Evolutionary conservation across 2,329 filamentous ascomycete species (phyloP).

Genomic region (Aspergillus sp.): DNA sequence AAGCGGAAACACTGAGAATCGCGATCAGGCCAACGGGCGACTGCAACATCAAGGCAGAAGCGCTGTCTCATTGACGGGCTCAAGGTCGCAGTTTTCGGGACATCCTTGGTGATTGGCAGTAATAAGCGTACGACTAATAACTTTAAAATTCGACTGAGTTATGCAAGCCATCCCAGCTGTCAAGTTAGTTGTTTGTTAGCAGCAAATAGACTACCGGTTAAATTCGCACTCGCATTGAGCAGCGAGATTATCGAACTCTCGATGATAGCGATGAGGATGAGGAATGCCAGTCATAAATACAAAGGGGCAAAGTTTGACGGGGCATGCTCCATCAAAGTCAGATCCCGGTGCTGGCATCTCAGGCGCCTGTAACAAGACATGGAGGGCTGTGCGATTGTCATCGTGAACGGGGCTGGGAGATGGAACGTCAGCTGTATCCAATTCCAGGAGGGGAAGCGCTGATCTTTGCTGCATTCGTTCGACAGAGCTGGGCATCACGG

Average conservation of each 20-base stretch:
- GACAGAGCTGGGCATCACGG: conserved; percentile 2
- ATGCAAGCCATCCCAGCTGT: conserved; percentile 11
- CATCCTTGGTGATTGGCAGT: background rate
- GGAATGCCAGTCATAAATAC: background rate
- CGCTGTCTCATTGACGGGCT: background rate
- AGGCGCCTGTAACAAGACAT: background rate
- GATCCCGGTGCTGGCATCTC: background rate
- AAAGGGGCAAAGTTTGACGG: background rate
- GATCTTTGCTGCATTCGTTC: background rate
- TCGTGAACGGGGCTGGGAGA: background rate
- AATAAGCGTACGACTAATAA: conserved; percentile 13
- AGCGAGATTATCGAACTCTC: background rate
- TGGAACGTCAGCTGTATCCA: background rate
- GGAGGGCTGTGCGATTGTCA: background rate
- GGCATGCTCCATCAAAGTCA: background rate
- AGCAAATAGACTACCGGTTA: background rate
- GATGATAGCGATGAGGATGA: background rate
- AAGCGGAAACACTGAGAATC: background rate
- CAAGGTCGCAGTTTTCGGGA: background rate
- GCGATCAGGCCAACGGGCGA: background rate
- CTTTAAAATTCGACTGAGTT: conserved; percentile 15
- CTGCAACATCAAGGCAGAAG: background rate
- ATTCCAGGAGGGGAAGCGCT: background rate
- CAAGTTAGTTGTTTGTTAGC: conserved; percentile 4
- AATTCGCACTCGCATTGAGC: background rate